A percentile compares a stretch with the other conserved stretches of the same genome.
phyloP scores from a whole-genome alignment of 148 eudicot species.

The Rhododendron henanense region DNA sequence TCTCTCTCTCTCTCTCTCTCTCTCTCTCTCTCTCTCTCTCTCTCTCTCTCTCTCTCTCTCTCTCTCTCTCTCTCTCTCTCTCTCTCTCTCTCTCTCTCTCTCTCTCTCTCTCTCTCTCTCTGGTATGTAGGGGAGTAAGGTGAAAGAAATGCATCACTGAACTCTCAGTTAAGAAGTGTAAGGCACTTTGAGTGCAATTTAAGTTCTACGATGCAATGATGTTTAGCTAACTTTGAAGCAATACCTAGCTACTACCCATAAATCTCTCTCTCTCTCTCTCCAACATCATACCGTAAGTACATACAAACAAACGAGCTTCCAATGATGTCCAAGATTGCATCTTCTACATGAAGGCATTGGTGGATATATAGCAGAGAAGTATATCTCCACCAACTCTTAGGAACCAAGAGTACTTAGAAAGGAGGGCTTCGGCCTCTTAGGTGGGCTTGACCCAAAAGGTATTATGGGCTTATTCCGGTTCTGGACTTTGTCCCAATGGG shows the following conservation, averaged over 20 bases:
- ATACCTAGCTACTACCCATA: slow-evolving; percentile 4
- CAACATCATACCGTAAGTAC: background rate
- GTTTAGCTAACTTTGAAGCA: slow-evolving; percentile 33
- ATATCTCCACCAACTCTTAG: background rate
- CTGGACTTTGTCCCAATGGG: too few species aligned
- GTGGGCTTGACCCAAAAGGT: too few species aligned
- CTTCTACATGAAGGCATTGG: background rate
- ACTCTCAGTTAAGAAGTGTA: slow-evolving; percentile 1
- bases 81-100: background rate
- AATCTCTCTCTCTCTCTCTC: background rate
- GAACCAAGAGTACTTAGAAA: background rate
- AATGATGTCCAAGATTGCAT: background rate
- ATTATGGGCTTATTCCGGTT: too few species aligned
- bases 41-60: slow-evolving; percentile 9
- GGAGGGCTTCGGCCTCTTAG: too few species aligned
- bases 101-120: too few species aligned
- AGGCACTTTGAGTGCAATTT: slow-evolving; percentile 32
- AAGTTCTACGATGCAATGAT: slow-evolving; percentile 36
- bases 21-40: too few species aligned
- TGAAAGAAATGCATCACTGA: slow-evolving; percentile 1
- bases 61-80: slow-evolving; percentile 10
- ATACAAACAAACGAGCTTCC: background rate
- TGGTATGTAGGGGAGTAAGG: background rate
- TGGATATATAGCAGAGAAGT: background rate
- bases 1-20: too few species aligned